Evolutionary conservation across 2,329 filamentous ascomycete species (phyloP), one percentile per base, ranked within the genome.

Genomic region (Penicillium concentricum): DNA sequence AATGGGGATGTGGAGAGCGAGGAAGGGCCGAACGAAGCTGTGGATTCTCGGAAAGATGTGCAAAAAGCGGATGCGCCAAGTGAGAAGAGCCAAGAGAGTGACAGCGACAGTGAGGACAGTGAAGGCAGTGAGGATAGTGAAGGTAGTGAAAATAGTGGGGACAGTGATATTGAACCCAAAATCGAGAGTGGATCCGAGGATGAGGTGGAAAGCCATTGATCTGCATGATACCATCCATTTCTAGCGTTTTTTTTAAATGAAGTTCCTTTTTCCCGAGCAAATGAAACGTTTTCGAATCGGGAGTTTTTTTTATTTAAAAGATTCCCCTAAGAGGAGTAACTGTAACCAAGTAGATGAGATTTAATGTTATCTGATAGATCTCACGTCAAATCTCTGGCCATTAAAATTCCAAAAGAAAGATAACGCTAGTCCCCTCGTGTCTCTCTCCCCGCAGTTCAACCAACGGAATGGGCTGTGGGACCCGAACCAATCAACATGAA

Each of bases 391-490:
- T n/a, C n/a, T n/a, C n/a, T 30, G 26, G 9, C 28, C 8, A 12
- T 26, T 42, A 15, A 42, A 42, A 16, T 16, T 42, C 39, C 39
- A 20, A 42, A 26, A 42, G 18, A 41, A 24, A 2, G 18, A 47
- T 47, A 35, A 37, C 50, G 42, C 41, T 52, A 52, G 15, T 16
- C 50, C n/a, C n/a, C n/a, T 20, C 15, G 0, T 28, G 13, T n/a
- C 22, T 52, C 32, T n/a, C n/a, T n/a, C 50, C 50, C 50, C 50
- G 50, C 50, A 52, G 49, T 51, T 16, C 30, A 51, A 7, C 39
- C 50, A 46, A 12, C 34, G 32, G 32, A 20, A 20, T 37, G 22
- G 9, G 22, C 4, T 15, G 22, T 46, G 50, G 50, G 41, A 16
- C 41, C 22, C 16, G 22, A 26, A 18, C 43, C 43, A 52, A 52